A percentile compares a stretch with the other conserved stretches of the same genome.
These are phyloP conservation scores for Leishmania mexicana DNA, from an alignment of 208 protist species.

Conservation along the genomic window DNA sequence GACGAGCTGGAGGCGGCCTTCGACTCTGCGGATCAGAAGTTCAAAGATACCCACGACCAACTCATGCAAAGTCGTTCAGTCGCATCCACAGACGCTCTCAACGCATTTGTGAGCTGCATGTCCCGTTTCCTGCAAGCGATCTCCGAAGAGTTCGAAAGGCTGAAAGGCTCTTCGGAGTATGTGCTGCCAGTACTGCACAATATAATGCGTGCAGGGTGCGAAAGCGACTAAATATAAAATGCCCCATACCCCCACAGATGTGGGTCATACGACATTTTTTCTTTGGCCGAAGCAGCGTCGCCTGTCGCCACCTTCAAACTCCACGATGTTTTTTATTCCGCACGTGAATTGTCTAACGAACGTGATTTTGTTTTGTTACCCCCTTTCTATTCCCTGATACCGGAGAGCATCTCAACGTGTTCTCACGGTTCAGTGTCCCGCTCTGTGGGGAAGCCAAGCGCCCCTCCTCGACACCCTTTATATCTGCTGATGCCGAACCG, in stretches of 20 bases:
- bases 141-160: conserved; percentile 23
- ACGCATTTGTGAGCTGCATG: conserved; percentile 40
- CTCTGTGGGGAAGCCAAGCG: neutral
- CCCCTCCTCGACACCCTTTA: neutral
- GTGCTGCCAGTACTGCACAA: conserved; percentile 10
- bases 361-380: neutral
- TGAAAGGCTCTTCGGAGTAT: conserved; percentile 15
- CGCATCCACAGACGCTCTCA: conserved; percentile 24
- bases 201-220: conserved; percentile 15
- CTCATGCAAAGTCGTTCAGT: conserved; percentile 30
- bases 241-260: neutral
- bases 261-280: neutral
- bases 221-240: neutral
- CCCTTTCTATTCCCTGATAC: neutral
- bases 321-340: neutral
- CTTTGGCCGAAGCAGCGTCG: neutral
- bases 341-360: neutral
- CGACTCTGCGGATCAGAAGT: conserved; percentile 39
- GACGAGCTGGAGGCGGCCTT: conserved; percentile 42
- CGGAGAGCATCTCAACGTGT: neutral
- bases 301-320: neutral
- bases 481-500: neutral
- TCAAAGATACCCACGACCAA: conserved; percentile 49
- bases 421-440: neutral
- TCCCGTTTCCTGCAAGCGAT: conserved; percentile 30